phyloP scores from a whole-genome alignment of 2,329 filamentous ascomycete species.

The Ascochyta viciae-villosae region DNA sequence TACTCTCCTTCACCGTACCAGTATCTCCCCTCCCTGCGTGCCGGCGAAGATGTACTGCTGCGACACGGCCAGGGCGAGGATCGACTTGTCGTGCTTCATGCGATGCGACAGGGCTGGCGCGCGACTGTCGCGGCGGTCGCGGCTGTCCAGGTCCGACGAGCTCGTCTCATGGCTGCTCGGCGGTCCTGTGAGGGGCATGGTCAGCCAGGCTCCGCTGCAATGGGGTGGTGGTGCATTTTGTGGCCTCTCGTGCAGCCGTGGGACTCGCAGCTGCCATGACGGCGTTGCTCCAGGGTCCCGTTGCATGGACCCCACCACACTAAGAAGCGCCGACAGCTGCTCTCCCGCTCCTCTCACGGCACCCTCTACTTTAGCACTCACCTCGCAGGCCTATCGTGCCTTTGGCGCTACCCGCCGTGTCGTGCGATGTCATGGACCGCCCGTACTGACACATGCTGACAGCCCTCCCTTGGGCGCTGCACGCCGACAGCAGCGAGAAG shows the following conservation, averaged over 20 bases:
- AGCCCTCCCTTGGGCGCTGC: slow-evolving; percentile 33
- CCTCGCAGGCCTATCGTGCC: slow-evolving; percentile 22
- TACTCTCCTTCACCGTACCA: slow-evolving; percentile 53
- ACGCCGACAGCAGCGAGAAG: slow-evolving; percentile 38
- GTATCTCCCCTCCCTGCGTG: slow-evolving; percentile 90
- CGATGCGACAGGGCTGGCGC: slow-evolving; percentile 74
- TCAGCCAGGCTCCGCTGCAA: slow-evolving; percentile 30
- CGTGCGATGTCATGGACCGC: slow-evolving; percentile 36
- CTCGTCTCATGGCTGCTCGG: slow-evolving; percentile 32
- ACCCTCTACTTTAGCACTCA: slow-evolving; percentile 13
- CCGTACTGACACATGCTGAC: slow-evolving; percentile 39
- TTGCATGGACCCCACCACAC: slow-evolving; percentile 14
- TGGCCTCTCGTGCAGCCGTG: slow-evolving; percentile 7
- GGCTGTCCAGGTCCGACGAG: slow-evolving; percentile 16
- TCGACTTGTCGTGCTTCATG: slow-evolving; percentile 77
- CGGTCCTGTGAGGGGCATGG: slow-evolving; percentile 35
- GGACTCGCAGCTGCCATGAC: slow-evolving; percentile 26
- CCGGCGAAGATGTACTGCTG: slow-evolving; percentile 86
- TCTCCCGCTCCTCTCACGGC: neutral
- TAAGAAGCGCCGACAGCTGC: slow-evolving; percentile 8
- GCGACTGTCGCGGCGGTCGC: neutral
- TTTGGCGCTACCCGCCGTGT: slow-evolving; percentile 18
- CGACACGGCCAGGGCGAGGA: slow-evolving; percentile 83
- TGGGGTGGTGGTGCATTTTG: slow-evolving; percentile 24
- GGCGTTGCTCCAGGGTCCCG: slow-evolving; percentile 27